Conservation (phyloP, 495 filamentous ascomycete species). For the Neurospora sp. region DNA sequence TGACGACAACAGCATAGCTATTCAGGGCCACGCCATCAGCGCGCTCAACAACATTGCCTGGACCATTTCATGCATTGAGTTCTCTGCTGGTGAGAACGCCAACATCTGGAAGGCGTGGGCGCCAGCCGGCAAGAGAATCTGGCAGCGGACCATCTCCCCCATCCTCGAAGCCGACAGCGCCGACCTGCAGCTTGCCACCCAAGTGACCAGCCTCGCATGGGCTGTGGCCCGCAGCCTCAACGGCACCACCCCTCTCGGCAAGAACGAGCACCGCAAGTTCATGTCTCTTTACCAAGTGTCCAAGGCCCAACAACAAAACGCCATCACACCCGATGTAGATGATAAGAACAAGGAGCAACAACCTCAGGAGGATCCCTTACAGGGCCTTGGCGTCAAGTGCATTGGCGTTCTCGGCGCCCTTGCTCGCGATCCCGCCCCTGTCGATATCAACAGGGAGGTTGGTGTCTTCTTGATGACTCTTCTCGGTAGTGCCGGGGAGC, state of each 20-base stretch:
- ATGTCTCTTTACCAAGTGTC: conserved; percentile 51
- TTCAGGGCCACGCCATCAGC: conserved; percentile 38
- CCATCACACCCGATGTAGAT: conserved; percentile 11
- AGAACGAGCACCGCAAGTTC: conserved; percentile 45
- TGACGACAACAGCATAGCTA: conserved; percentile 17
- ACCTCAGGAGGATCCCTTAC: conserved; percentile 33
- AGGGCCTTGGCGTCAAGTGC: conserved; percentile 47
- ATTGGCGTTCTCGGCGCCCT: conserved; percentile 51
- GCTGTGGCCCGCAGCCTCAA: conserved; percentile 43
- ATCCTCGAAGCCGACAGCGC: conserved; percentile 47
- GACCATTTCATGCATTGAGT: conserved; percentile 43
- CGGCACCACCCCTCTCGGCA: conserved; percentile 34
- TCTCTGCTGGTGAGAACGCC: conserved; percentile 29
- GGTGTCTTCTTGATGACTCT: conserved; percentile 49
- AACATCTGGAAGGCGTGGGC: conserved; percentile 38
- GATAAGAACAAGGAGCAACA: conserved; percentile 5
- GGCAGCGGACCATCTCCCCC: conserved; percentile 38
- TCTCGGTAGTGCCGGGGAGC: conserved; percentile 28
- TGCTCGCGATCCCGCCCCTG: conserved; percentile 35
- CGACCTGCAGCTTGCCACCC: conserved; percentile 47
- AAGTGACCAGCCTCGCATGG: conserved; percentile 52
- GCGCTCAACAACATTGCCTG: conserved; percentile 54
- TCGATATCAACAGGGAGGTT: conserved; percentile 43
- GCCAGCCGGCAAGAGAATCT: conserved; percentile 40
- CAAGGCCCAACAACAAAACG: conserved; percentile 12